A percentile compares a stretch with the other conserved stretches of the same genome.
Evolutionary conservation across 352 stramenopile species (phyloP).

Genomic region (Globisporangium barbulae): DNA sequence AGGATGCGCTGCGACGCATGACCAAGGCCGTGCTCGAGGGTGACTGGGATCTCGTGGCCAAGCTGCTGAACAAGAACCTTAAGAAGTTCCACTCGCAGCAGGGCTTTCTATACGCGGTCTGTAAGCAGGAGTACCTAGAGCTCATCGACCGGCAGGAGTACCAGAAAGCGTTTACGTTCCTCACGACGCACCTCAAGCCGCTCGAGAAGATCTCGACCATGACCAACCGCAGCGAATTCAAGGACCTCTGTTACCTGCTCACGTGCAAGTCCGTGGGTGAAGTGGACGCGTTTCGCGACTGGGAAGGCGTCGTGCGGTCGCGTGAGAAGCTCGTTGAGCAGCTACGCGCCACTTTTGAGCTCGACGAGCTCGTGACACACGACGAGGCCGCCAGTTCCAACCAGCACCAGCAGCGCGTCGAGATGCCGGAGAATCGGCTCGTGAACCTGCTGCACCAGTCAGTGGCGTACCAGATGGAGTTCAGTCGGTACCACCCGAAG

Average conservation of each 20-base stretch:
- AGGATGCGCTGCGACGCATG: conserved; percentile 70
- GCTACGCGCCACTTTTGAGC: conserved; percentile 73
- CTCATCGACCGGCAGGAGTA: conserved; percentile 88
- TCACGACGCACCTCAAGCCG: conserved; percentile 86
- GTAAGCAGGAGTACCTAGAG: conserved; percentile 88
- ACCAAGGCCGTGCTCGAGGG: conserved; percentile 74
- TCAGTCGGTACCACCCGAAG: conserved; percentile 84
- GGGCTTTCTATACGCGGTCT: conserved; percentile 86
- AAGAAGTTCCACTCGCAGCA: conserved; percentile 83
- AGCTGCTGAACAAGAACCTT: conserved; percentile 78
- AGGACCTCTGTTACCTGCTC: conserved; percentile 86
- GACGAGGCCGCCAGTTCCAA: conserved; percentile 25
- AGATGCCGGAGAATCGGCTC: conserved; percentile 70
- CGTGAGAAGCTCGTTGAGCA: conserved; percentile 85
- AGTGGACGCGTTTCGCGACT: conserved; percentile 81
- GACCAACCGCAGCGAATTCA: conserved; percentile 83
- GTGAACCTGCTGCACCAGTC: conserved; percentile 82
- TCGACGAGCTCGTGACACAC: conserved; percentile 66
- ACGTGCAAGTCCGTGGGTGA: conserved; percentile 87
- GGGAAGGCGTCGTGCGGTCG: conserved; percentile 74
- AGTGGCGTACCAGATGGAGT: conserved; percentile 90
- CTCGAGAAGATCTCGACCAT: conserved; percentile 77
- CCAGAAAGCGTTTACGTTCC: conserved; percentile 88
- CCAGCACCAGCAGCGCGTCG: conserved; percentile 18
- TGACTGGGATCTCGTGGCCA: conserved; percentile 84